A percentile compares a stretch with the other conserved stretches of the same genome.
Evolutionary conservation across 2,329 filamentous ascomycete species (phyloP).

Genomic region (Aureobasidium mangrovei): DNA sequence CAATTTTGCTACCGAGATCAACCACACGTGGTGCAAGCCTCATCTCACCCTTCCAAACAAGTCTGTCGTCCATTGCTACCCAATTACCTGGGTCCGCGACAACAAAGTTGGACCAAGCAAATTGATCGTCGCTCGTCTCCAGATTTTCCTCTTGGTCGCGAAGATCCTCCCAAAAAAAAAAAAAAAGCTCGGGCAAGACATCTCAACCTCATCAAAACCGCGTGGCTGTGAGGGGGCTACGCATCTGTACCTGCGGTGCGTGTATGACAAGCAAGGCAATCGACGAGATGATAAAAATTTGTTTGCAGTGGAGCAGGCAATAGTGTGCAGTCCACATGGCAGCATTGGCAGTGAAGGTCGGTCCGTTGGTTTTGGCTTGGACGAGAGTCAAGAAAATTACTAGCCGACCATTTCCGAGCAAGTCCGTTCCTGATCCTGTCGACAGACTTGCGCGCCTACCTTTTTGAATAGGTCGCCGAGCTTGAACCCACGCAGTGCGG

Average conservation of each 20-base stretch:
- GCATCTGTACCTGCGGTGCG: background rate
- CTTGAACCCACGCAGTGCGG: background rate
- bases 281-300: background rate
- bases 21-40: too few species aligned
- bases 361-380: background rate
- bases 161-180: background rate
- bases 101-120: background rate
- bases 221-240: background rate
- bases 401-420: background rate
- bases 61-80: background rate
- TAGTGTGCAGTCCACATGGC: background rate
- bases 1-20: too few species aligned
- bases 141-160: background rate
- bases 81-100: background rate
- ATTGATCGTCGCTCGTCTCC: constrained; percentile 1
- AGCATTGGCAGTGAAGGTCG: background rate
- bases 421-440: background rate
- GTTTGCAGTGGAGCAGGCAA: background rate
- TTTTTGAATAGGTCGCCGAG: background rate
- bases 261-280: background rate
- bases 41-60: too few species aligned
- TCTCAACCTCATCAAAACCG: background rate
- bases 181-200: background rate
- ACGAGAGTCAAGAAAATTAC: background rate
- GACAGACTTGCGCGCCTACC: background rate